Conservation (phyloP, 2,329 filamentous ascomycete genomes). For the Calycina herbarum region DNA sequence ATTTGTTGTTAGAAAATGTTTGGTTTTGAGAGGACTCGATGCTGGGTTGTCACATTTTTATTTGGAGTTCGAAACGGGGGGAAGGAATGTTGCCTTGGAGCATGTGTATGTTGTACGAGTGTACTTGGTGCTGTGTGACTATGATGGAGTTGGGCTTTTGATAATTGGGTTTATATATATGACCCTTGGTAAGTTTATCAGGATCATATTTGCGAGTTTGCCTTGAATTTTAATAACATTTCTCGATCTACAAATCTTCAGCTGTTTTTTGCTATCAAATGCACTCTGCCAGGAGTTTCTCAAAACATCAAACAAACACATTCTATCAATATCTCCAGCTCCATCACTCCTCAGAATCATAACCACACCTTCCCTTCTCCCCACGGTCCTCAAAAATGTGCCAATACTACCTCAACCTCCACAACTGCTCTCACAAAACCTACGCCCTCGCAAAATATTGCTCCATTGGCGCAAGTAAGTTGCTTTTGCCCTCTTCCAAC, state of each 20-base stretch:
- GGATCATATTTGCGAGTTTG: no score
- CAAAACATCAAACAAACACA: no score
- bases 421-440: conserved; percentile 32
- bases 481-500: no score
- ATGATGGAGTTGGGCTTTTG: no score
- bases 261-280: no score
- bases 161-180: no score
- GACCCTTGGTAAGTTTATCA: no score
- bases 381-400: conserved; percentile 28
- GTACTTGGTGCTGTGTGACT: not conserved
- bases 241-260: no score
- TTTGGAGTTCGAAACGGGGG: not conserved
- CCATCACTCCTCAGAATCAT: not conserved
- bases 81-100: not conserved
- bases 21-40: not conserved
- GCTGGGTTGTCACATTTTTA: not conserved
- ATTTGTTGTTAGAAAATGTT: conserved; percentile 12
- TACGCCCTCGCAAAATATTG: conserved; percentile 36
- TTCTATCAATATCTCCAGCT: not conserved
- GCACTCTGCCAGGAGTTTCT: no score
- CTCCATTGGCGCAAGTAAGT: conserved; percentile 16
- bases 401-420: conserved; percentile 35
- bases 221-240: no score
- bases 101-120: not conserved
- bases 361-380: not conserved